phyloP scores from a whole-genome alignment of 2,329 filamentous ascomycete genomes.

The Cladorrhinum sp. region DNA sequence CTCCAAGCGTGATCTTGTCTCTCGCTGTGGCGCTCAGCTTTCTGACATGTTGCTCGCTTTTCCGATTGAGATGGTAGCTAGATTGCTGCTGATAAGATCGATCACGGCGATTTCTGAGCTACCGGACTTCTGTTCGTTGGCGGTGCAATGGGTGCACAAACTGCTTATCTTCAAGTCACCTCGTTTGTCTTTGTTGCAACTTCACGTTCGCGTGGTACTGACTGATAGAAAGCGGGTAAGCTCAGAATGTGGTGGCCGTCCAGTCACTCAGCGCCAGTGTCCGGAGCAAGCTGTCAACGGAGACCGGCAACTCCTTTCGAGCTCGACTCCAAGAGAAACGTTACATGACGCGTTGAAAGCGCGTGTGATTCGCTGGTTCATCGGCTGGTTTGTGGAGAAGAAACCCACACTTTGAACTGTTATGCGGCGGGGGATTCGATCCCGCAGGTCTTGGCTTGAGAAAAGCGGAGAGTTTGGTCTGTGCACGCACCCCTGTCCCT shows the following conservation, averaged over 20 bases:
- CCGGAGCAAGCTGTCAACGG: too few species aligned
- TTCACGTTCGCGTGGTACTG: background rate
- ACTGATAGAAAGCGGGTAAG: background rate
- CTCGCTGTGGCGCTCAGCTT: background rate
- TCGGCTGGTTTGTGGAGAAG: background rate
- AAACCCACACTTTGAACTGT: slow-evolving; percentile 1
- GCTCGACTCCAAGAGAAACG: slow-evolving; percentile 4
- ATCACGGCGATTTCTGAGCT: too few species aligned
- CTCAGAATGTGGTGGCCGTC: background rate
- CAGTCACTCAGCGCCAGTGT: too few species aligned
- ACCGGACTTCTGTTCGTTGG: too few species aligned
- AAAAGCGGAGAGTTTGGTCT: background rate
- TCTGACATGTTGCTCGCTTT: background rate
- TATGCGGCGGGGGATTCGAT: slow-evolving; percentile 3
- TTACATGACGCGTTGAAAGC: slow-evolving; percentile 11
- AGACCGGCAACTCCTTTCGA: background rate
- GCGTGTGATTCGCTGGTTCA: background rate
- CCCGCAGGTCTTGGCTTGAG: slow-evolving; percentile 2
- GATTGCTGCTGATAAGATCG: background rate
- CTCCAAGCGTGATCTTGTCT: background rate
- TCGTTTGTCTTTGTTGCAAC: background rate
- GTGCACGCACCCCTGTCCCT: background rate
- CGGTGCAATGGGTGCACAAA: too few species aligned
- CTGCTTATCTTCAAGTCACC: too few species aligned
- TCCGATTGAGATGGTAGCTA: background rate